Base-by-base conservation (phyloP, 345 rosid genomes). In the Eucalyptus cloeziana region DNA sequence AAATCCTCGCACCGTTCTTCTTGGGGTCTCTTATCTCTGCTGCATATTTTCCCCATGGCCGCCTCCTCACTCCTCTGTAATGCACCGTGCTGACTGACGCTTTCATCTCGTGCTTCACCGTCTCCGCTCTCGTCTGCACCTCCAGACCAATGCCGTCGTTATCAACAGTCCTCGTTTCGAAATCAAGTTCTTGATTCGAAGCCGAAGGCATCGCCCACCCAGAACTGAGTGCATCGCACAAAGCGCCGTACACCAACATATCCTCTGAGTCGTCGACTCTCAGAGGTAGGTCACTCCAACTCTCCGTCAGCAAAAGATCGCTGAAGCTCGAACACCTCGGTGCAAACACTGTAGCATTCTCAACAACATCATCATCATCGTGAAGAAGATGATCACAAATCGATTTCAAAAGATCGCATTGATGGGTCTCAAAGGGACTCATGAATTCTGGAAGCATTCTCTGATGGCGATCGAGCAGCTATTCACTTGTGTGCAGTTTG, bases 11-110 rank as follows among this genome's bases (percentile, higher is more conserved):
- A 3, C 95, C 94, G 43, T 92, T 94, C 90, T 89, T 94, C 85
- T 93, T 93, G 37, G 94, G 94, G 87, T 94, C 94, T 47, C 95
- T 90, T 54, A 94, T 94, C 93, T 94, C 95, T 11, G 93, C 95
- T 3, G 93, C 94, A 56, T 90, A 94, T 87, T 90, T 94, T 44
- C 95, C 95, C 94, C 95, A 94, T 24, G 93, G 94, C 90, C 95
- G 88, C 90, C 90, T 92, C 91, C 95, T 90, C 87, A 94, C 95
- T 71, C 95, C 95, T 76, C 93, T 86, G 71, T 88, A 94, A 86
- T 92, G 94, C 88, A 25, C 49, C 87, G 1, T 49, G 88, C 90
- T 90, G 60, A 17, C 30, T 44, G 86, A 60, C 50, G 86, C 86
- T 30, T 25, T 69, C n/a, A 24, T 24, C 87, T 51, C 45, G 13